Conservation (phyloP, 78 protist species). For the Monosiga brevicollis region DNA sequence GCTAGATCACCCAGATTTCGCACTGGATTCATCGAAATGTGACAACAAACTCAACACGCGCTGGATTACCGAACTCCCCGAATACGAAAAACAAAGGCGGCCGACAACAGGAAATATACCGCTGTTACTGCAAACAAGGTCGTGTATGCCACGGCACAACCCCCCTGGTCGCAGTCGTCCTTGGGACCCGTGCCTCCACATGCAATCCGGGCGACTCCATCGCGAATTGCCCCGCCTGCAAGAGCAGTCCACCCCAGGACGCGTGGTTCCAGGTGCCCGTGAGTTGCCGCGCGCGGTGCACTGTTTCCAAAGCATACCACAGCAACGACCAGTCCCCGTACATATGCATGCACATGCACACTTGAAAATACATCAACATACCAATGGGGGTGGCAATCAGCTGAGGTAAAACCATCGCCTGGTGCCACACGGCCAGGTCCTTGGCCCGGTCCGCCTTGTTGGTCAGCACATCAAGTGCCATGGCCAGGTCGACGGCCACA, state of each 20-base stretch:
- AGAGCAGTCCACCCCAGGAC: too few species aligned
- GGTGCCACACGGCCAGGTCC: constrained; percentile 48
- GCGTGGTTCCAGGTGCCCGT: too few species aligned
- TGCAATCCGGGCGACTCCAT: background rate
- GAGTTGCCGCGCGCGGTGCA: too few species aligned
- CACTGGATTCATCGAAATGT: too few species aligned
- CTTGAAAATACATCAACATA: too few species aligned
- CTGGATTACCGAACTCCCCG: background rate
- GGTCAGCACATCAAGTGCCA: constrained; percentile 39
- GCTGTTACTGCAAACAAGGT: background rate
- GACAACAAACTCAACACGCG: too few species aligned
- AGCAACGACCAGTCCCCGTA: too few species aligned
- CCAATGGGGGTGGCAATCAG: constrained; percentile 34
- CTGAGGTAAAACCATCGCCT: constrained; percentile 38
- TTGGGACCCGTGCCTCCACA: background rate
- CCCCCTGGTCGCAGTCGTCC: background rate
- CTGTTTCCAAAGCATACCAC: too few species aligned
- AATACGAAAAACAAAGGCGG: background rate
- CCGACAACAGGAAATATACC: background rate
- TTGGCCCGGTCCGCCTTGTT: constrained; percentile 25
- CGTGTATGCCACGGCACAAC: background rate
- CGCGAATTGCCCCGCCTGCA: constrained; percentile 17
- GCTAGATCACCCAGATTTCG: too few species aligned
- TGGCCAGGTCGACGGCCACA: constrained; percentile 42
- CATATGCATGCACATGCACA: too few species aligned